Conservation (phyloP, 2,329 filamentous ascomycete species). For the Diplocarpon mali region DNA sequence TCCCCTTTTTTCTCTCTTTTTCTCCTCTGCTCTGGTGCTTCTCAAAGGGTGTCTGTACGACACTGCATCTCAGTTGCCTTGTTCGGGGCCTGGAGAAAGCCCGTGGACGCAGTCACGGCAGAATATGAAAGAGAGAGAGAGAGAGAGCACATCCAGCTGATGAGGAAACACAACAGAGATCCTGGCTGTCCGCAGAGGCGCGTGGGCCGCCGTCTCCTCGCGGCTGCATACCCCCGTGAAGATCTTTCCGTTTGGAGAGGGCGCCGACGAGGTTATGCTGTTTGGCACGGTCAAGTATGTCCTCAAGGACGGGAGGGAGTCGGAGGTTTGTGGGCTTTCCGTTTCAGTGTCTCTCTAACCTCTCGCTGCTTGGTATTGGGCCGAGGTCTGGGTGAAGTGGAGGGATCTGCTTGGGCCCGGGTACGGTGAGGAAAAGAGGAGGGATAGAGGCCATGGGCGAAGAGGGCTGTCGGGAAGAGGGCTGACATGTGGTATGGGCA, state of each 20-base stretch:
- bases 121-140: too few species aligned
- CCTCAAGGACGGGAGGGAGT: constrained; percentile 35
- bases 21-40: neutral
- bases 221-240: constrained; percentile 35
- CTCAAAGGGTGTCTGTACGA: too few species aligned
- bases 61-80: too few species aligned
- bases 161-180: constrained; percentile 31
- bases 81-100: too few species aligned
- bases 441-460: too few species aligned
- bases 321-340: constrained; percentile 10
- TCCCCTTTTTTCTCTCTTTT: neutral
- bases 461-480: too few species aligned
- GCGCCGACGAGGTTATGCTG: constrained; percentile 40
- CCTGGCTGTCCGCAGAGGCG: constrained; percentile 36
- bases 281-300: constrained; percentile 41
- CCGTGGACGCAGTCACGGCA: too few species aligned
- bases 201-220: constrained; percentile 41
- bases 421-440: too few species aligned
- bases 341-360: neutral
- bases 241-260: constrained; percentile 38
- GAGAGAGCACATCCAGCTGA: neutral
- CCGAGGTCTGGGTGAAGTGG: neutral
- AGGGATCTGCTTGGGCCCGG: too few species aligned
- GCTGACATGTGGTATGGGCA: constrained; percentile 3
- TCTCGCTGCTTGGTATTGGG: neutral